These are phyloP conservation scores for Lachancea cidri DNA, from an alignment of 805 yeast species.

Conservation along the genomic window DNA sequence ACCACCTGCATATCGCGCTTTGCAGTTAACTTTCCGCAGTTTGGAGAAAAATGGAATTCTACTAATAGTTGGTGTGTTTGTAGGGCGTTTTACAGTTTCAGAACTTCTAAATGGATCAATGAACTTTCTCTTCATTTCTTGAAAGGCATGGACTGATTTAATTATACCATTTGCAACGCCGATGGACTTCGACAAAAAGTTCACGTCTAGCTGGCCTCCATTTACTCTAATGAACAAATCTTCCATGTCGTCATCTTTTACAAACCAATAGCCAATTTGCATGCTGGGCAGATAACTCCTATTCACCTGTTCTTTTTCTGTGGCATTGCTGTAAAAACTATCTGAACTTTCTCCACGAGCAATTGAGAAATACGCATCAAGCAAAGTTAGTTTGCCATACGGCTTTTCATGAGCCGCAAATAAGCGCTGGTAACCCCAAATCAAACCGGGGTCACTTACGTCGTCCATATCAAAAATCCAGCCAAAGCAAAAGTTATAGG, in stretches of 20 bases:
- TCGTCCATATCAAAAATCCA: slow-evolving; percentile 59
- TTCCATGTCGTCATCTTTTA: slow-evolving; percentile 31
- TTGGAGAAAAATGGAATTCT: slow-evolving; percentile 21
- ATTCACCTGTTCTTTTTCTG: slow-evolving; percentile 46
- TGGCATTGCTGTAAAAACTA: slow-evolving; percentile 42
- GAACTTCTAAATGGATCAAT: slow-evolving; percentile 4
- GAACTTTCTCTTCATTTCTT: slow-evolving; percentile 25
- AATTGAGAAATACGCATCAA: slow-evolving; percentile 64
- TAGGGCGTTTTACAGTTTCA: slow-evolving; percentile 7
- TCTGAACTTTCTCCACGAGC: slow-evolving; percentile 56
- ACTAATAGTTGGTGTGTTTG: slow-evolving; percentile 3
- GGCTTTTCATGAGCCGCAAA: slow-evolving; percentile 58
- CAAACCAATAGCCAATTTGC: slow-evolving; percentile 42
- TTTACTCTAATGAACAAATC: slow-evolving; percentile 47
- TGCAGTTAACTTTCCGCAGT: slow-evolving; percentile 42
- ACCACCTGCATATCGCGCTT: slow-evolving; percentile 66
- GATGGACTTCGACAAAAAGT: slow-evolving; percentile 52
- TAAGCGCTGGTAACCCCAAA: slow-evolving; percentile 69
- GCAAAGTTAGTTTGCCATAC: slow-evolving; percentile 62
- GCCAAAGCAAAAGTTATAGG: slow-evolving; percentile 67
- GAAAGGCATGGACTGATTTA: slow-evolving; percentile 43
- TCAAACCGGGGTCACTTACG: slow-evolving; percentile 58
- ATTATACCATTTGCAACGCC: slow-evolving; percentile 48
- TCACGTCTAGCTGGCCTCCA: slow-evolving; percentile 69
- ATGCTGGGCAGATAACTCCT: slow-evolving; percentile 66